Evolutionary conservation across 2,329 filamentous ascomycete species (phyloP), one percentile per base, ranked within the genome.

Genomic region (Ilyonectria robusta): DNA sequence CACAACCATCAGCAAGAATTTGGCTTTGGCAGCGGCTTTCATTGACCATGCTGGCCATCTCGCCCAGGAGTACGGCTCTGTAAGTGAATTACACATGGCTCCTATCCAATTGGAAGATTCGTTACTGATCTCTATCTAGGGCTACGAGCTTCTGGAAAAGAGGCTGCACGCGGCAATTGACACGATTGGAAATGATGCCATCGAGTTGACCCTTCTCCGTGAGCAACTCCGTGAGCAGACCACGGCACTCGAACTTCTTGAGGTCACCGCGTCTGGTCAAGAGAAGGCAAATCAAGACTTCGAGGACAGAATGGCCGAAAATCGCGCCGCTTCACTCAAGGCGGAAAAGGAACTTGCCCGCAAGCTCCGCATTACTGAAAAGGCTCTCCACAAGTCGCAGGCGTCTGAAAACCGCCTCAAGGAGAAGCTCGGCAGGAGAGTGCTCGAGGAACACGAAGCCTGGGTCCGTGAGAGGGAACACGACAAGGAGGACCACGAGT

Each of bases 171-270:
- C 55, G 11, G 55, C 55, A 4, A 48, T 58, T 46, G 55, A 58
- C 35, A 58, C 55, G 26, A 58, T 58, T n/a, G 55, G 55, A 31
- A 58, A 58, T 13, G 40, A 58, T 58, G 55, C 55, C 42, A 58
- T 58, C 26, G 55, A 58, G 29, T 35, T 58, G 55, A 31, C 55
- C 2, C 29, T 58, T 11, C 42, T 58, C n/a, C 42, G 26, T 7
- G 23, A 58, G 42, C 55, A 48, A 15, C n/a, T 58, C n/a, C 40
- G 48, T 37, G 42, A 42, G 1, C 55, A 58, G 29, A 6, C 55
- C 33, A 26, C 47, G n/a, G 37, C 17, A 17, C n/a, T 58, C 29
- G 55, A 33, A 35, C 26, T 17, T 17, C 55, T 58, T 17, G 42
- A 58, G 29, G 17, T n/a, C 10, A 35, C 55, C 13, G 42, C 48